A percentile compares a stretch with the other conserved stretches of the same genome.
Conservation (phyloP, 441 rosid genomes). For the Francoa sonchifolia region DNA sequence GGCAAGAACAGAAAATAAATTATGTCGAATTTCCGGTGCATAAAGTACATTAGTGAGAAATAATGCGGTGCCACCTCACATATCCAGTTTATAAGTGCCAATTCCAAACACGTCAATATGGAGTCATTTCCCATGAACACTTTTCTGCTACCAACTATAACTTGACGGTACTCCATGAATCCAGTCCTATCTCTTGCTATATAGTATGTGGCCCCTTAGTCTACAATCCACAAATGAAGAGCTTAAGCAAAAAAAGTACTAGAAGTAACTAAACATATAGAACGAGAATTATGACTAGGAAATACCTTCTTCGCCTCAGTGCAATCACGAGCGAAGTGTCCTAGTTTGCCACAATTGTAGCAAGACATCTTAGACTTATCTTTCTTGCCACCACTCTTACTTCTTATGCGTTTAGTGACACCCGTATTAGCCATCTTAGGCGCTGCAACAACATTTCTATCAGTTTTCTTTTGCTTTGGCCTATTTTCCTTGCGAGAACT, state of each 20-base stretch:
- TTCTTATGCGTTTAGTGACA: not conserved
- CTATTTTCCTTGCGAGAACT: not conserved
- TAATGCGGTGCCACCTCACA: not conserved
- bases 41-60: constrained; percentile 2
- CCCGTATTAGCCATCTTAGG: not conserved
- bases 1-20: not conserved
- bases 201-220: constrained; percentile 3
- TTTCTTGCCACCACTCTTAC: not conserved
- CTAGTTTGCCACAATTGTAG: not conserved
- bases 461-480: not conserved
- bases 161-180: too few species aligned
- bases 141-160: too few species aligned
- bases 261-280: not conserved
- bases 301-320: not conserved
- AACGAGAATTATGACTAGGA: not conserved
- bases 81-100: not conserved
- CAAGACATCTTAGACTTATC: not conserved
- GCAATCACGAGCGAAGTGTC: not conserved
- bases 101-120: too few species aligned
- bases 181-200: not conserved
- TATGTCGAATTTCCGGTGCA: not conserved
- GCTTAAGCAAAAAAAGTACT: not conserved
- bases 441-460: not conserved
- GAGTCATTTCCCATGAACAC: too few species aligned
- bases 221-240: constrained; percentile 3